These are phyloP conservation scores for Mycena leptocephala DNA, from an alignment of 768 basidiomycete genomes.

Conservation along the genomic window DNA sequence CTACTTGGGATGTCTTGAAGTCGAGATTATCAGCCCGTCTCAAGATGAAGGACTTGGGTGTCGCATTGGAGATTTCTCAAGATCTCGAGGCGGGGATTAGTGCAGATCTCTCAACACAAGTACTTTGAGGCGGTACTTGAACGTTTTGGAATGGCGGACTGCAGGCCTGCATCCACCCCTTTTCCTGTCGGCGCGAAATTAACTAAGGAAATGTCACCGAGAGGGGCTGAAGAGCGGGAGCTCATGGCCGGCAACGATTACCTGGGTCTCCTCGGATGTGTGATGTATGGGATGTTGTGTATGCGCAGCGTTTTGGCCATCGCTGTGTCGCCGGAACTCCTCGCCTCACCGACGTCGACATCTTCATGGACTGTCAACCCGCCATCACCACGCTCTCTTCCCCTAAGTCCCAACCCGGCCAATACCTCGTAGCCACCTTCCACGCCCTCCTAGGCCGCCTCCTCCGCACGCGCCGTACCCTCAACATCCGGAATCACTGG, in stretches of 20 bases:
- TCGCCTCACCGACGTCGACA: no score
- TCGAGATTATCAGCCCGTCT: not conserved
- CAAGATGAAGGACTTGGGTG: not conserved
- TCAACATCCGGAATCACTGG: no score
- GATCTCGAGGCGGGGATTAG: not conserved
- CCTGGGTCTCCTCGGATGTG: not conserved
- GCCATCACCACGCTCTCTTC: no score
- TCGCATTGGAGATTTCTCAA: not conserved
- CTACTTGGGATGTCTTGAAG: not conserved
- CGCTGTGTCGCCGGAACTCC: no score
- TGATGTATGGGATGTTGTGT: no score
- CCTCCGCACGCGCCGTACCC: no score
- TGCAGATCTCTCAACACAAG: not conserved
- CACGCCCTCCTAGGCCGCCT: no score
- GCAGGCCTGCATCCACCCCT: not conserved
- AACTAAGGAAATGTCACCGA: not conserved
- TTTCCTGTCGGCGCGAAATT: not conserved
- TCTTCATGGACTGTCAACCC: no score
- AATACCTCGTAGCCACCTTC: no score
- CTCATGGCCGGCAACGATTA: not conserved
- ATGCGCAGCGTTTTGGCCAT: not conserved
- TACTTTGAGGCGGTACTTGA: not conserved
- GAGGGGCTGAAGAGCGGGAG: not conserved
- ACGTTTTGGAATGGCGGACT: not conserved
- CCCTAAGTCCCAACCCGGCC: no score